Evolutionary conservation across 129 eudicot genomes (phyloP).

Genomic region (Ambrosia artemisiifolia): DNA sequence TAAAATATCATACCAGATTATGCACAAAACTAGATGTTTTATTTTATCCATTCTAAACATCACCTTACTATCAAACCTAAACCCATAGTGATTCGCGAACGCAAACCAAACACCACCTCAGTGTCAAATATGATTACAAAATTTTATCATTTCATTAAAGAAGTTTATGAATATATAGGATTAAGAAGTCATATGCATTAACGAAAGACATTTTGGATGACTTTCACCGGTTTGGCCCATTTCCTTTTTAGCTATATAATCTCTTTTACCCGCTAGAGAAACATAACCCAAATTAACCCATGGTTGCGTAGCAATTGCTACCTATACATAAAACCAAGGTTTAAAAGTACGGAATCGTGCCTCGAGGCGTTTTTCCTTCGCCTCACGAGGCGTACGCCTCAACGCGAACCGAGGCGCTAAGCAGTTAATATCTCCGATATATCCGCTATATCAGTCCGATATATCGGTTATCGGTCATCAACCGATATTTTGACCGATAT

Average conservation of each 20-base stretch:
- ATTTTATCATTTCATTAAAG: background rate
- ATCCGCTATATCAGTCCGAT: no score
- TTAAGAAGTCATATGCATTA: background rate
- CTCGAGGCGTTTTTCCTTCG: no score
- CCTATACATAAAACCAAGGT: background rate
- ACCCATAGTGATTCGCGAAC: background rate
- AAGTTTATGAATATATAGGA: background rate
- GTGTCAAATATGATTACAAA: background rate
- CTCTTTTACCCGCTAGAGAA: background rate
- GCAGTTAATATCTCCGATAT: no score
- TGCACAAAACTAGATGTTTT: background rate
- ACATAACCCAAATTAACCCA: slow-evolving; percentile 1
- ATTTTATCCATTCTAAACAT: background rate
- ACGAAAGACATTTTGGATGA: background rate
- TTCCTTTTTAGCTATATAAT: background rate
- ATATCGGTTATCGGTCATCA: no score
- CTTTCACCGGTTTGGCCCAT: background rate
- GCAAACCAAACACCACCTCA: background rate
- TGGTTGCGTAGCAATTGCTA: background rate
- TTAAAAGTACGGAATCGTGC: no score
- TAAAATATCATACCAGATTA: background rate
- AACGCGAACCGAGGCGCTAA: no score
- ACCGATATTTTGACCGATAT: no score
- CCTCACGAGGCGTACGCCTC: no score
- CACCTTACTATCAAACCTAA: background rate